Conservation (phyloP, 257 asterid species). For the Plantago ovata region DNA sequence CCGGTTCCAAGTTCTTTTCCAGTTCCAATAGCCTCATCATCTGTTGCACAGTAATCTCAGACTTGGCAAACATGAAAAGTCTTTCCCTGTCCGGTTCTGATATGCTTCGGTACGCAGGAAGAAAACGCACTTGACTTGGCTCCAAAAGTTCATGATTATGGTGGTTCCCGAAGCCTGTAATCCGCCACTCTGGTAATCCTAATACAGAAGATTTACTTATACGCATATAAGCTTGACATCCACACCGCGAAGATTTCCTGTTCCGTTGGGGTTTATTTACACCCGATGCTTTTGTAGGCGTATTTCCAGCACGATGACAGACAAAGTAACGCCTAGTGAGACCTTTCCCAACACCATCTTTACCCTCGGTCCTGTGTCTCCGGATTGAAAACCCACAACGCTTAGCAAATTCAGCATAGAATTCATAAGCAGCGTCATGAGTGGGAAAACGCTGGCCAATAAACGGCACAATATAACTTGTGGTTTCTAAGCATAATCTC, state of each 20-base stretch:
- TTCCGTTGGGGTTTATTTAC: slow-evolving; percentile 86
- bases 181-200: slow-evolving; percentile 89
- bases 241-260: slow-evolving; percentile 92
- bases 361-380: slow-evolving; percentile 96
- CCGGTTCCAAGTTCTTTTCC: slow-evolving; percentile 89
- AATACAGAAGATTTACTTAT: slow-evolving; percentile 78
- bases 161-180: slow-evolving; percentile 85
- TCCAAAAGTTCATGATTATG: slow-evolving; percentile 96
- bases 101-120: slow-evolving; percentile 95
- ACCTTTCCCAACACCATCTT: slow-evolving; percentile 98
- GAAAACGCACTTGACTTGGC: slow-evolving; percentile 94
- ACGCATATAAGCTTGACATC: slow-evolving; percentile 96
- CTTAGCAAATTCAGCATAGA: slow-evolving; percentile 82
- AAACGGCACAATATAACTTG: slow-evolving; percentile 64
- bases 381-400: slow-evolving; percentile 88
- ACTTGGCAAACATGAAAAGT: slow-evolving; percentile 89
- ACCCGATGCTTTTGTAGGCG: slow-evolving; percentile 61
- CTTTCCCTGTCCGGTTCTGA: slow-evolving; percentile 88
- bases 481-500: slow-evolving; percentile 51
- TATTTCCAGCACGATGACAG: slow-evolving; percentile 97
- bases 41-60: slow-evolving; percentile 96
- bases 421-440: slow-evolving; percentile 91
- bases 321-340: slow-evolving; percentile 95
- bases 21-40: slow-evolving; percentile 97
- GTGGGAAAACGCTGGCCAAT: slow-evolving; percentile 77